Base-by-base conservation (phyloP, 371 early-diverging fungal species). In the Dichotomocladium elegans region DNA sequence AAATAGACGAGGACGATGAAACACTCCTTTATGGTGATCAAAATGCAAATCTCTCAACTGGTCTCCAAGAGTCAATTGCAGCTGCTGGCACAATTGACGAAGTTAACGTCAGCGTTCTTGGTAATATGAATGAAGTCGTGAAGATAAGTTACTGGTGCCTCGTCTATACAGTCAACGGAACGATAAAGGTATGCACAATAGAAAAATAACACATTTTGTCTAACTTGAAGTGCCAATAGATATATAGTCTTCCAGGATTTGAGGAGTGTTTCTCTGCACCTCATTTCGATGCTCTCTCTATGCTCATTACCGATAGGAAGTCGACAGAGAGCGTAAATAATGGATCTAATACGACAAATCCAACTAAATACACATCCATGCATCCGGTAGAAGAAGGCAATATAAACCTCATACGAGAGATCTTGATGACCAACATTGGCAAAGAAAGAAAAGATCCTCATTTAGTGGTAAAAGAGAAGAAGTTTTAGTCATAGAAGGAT, bases 201-300 rank as follows among this genome's bases (percentile, higher is more conserved):
- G n/a, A n/a, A n/a, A n/a, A n/a, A n/a, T n/a, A n/a, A n/a, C n/a
- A n/a, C n/a, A n/a, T n/a, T n/a, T n/a, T n/a, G n/a, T n/a, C n/a
- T 29, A 17, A 40, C 14, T 30, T 1, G 9, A 10, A 30, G 3
- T 24, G 26, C n/a, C 10, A 2, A 22, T 53, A 88, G 75, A 74
- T 93, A 14, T 86, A 81, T 50, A 77, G 70, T 11, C 67, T 93
- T 15, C 90, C 91, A 3, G 86, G 83, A 27, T 83, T 92, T 42
- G 68, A 84, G 48, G 81, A 82, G 46, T 78, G 80, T 11, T 92
- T 85, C 58, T 55, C 53, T 28, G 75, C 79, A 42, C 79, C 88
- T 12, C 72, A 77, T n/a, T 89, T 93, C 51, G 81, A 83, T 53
- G 61, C 79, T 24, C 62, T 87, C 9, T 88, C 90, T 4, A 63